phyloP scores from a whole-genome alignment of 768 basidiomycete species.

The Tylopilus intermedius region DNA sequence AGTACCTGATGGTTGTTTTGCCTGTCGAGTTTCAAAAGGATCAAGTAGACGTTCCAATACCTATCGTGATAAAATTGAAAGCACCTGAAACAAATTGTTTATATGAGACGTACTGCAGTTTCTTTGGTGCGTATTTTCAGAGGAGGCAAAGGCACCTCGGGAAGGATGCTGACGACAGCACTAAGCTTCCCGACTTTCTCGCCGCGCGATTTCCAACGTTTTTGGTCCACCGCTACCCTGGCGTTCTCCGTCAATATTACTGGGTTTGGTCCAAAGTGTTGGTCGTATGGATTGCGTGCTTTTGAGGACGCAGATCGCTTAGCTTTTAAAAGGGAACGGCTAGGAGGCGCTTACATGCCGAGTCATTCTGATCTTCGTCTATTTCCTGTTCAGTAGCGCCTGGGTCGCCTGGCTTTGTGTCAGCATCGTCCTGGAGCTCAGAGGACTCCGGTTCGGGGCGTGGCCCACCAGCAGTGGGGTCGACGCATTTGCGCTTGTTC shows the following conservation, averaged over 20 bases:
- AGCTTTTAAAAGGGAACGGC: background rate
- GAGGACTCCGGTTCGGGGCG: constrained; percentile 8
- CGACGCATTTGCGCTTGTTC: constrained; percentile 55
- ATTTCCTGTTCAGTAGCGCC: constrained; percentile 28
- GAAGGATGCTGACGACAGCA: constrained; percentile 42
- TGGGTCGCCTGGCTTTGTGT: constrained; percentile 14
- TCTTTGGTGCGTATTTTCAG: constrained; percentile 24
- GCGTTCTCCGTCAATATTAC: constrained; percentile 44
- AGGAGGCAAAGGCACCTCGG: constrained; percentile 36
- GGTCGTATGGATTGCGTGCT: constrained; percentile 53
- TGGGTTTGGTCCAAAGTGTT: constrained; percentile 67
- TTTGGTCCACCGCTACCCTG: constrained; percentile 48
- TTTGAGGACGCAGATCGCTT: constrained; percentile 2
- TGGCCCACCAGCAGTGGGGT: constrained; percentile 27
- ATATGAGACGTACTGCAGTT: constrained; percentile 17
- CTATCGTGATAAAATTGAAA: constrained; percentile 29
- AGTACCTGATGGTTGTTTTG: constrained; percentile 51
- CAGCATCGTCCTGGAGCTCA: constrained; percentile 1
- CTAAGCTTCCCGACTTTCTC: constrained; percentile 50
- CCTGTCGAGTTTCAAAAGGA: constrained; percentile 52
- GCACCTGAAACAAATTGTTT: background rate
- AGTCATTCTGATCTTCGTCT: constrained; percentile 30
- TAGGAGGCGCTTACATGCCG: constrained; percentile 9
- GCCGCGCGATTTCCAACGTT: constrained; percentile 51
- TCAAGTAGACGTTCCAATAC: constrained; percentile 52